These are phyloP conservation scores for Penicillium subrubescens DNA, from an alignment of 495 filamentous ascomycete genomes.

Conservation along the genomic window DNA sequence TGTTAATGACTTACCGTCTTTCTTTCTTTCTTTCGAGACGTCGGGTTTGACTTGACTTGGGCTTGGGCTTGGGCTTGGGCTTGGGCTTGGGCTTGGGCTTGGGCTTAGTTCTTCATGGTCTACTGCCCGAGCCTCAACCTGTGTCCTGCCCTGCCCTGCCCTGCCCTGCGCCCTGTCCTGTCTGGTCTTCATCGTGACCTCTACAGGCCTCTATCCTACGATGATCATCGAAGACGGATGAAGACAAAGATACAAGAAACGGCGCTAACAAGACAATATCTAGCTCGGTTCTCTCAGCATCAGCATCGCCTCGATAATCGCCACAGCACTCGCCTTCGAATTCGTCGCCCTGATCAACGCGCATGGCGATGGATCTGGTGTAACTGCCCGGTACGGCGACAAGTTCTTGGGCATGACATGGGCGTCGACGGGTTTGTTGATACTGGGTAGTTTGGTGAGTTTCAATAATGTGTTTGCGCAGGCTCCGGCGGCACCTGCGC, in stretches of 20 bases:
- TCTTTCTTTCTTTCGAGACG: neutral
- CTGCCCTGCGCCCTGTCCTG: neutral
- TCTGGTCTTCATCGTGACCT: neutral
- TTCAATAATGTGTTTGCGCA: conserved; percentile 33
- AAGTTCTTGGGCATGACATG: conserved; percentile 65
- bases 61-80: too few species aligned
- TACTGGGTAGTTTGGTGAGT: conserved; percentile 38
- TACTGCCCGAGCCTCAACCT: too few species aligned
- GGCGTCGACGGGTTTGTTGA: conserved; percentile 54
- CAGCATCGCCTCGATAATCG: conserved; percentile 64
- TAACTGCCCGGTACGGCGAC: conserved; percentile 54
- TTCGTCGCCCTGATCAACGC: conserved; percentile 59
- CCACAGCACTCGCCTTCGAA: conserved; percentile 61
- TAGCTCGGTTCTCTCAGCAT: conserved; percentile 51
- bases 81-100: too few species aligned
- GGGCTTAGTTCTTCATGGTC: too few species aligned
- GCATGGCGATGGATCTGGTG: conserved; percentile 55
- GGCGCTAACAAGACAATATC: neutral
- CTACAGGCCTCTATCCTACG: neutral
- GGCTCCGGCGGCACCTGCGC: conserved; percentile 9
- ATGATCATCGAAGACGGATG: neutral
- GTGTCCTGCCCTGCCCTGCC: neutral
- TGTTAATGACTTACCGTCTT: conserved; percentile 17
- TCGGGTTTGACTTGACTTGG: too few species aligned
- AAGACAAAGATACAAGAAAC: neutral